Conservation (phyloP, 2,329 filamentous ascomycete genomes). For the Cladorrhinum sp. region DNA sequence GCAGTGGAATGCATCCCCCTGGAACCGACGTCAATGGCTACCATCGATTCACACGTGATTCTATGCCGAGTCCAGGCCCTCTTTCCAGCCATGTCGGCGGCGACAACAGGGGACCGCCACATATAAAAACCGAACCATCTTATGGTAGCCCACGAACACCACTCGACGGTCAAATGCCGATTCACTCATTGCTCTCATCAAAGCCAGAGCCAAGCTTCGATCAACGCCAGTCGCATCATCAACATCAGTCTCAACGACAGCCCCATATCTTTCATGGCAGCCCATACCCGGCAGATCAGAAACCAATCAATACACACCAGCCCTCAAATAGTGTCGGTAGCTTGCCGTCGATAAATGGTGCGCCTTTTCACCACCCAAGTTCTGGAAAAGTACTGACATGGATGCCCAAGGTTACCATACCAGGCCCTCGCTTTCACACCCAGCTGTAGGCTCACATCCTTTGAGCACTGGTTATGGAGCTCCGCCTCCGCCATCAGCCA, state of each 20-base stretch:
- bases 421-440: slow-evolving; percentile 13
- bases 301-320: slow-evolving; percentile 16
- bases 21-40: slow-evolving; percentile 24
- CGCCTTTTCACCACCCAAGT: not conserved
- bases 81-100: slow-evolving; percentile 28
- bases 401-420: slow-evolving; percentile 25
- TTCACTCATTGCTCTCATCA: slow-evolving; percentile 50
- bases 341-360: slow-evolving; percentile 21
- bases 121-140: slow-evolving; percentile 44
- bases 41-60: slow-evolving; percentile 16
- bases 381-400: slow-evolving; percentile 12
- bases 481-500: not conserved
- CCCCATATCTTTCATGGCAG: slow-evolving; percentile 4
- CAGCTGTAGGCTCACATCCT: slow-evolving; percentile 6
- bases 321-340: slow-evolving; percentile 10
- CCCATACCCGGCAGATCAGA: slow-evolving; percentile 18
- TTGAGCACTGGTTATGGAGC: slow-evolving; percentile 8
- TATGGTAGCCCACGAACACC: slow-evolving; percentile 42
- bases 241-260: not conserved
- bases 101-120: slow-evolving; percentile 37
- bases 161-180: slow-evolving; percentile 51
- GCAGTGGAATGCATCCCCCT: slow-evolving; percentile 9
- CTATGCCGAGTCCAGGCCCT: slow-evolving; percentile 28
- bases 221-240: slow-evolving; percentile 8
- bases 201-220: slow-evolving; percentile 29